These are phyloP conservation scores for Colletotrichum truncatum DNA, from an alignment of 2,329 filamentous ascomycete species.

Conservation along the genomic window DNA sequence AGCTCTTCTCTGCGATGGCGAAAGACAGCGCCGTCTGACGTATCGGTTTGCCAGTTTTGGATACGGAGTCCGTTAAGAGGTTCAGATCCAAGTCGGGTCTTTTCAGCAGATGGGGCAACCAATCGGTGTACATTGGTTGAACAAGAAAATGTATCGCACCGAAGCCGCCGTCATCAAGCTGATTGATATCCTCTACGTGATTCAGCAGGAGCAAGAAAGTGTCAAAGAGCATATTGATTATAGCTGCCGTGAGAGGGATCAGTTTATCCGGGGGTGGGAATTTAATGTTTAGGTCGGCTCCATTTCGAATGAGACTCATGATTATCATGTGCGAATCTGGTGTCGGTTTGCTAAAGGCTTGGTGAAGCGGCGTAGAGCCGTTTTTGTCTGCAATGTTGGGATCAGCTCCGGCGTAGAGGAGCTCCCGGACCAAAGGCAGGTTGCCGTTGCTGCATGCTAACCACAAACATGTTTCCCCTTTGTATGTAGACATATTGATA, in stretches of 20 bases:
- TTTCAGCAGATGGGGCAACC: slow-evolving; percentile 12
- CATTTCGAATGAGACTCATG: not conserved
- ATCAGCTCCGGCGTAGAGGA: slow-evolving; percentile 29
- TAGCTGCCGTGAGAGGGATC: slow-evolving; percentile 25
- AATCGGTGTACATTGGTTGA: slow-evolving; percentile 27
- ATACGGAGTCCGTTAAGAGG: not conserved
- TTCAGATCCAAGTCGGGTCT: slow-evolving; percentile 18
- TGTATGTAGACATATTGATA: slow-evolving; percentile 17
- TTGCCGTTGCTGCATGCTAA: slow-evolving; percentile 21
- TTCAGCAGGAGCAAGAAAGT: slow-evolving; percentile 23
- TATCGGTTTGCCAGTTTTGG: not conserved
- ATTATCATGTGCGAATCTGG: not conserved
- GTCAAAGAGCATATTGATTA: slow-evolving; percentile 23
- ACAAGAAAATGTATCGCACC: slow-evolving; percentile 29
- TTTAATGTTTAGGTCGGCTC: not conserved
- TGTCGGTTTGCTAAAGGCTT: not conserved
- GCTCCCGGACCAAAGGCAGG: slow-evolving; percentile 10
- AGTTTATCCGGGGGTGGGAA: not conserved
- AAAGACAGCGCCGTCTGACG: slow-evolving; percentile 31
- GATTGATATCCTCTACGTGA: slow-evolving; percentile 6
- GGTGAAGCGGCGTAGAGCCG: slow-evolving; percentile 13
- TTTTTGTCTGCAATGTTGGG: slow-evolving; percentile 23
- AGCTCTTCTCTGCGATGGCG: slow-evolving; percentile 29
- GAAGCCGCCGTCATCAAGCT: slow-evolving; percentile 28
- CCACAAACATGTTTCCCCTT: slow-evolving; percentile 27